Percentiles rank a stretch among this genome's conserved stretches.
phyloP scores from a whole-genome alignment of 164 flowering plant species.

The Litsea cubeba region DNA sequence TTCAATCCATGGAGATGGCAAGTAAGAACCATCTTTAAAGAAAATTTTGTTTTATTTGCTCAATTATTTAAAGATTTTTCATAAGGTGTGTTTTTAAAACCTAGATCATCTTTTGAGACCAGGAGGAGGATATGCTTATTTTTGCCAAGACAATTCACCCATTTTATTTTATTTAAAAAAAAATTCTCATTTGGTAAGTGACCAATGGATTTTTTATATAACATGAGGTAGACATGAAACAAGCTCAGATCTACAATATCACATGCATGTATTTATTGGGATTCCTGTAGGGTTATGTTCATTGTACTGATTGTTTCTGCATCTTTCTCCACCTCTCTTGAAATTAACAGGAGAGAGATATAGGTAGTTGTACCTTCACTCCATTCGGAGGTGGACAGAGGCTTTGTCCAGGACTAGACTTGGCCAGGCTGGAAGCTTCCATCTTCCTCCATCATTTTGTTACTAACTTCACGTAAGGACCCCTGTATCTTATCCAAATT shows the following conservation, averaged over 20 bases:
- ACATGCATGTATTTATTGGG: not conserved
- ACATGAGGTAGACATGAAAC: not conserved
- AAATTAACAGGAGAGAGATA: conserved; percentile 51
- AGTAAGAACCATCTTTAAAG: conserved; percentile 31
- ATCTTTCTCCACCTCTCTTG: not conserved
- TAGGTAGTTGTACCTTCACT: conserved; percentile 52
- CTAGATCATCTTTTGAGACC: no score
- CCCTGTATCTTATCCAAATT: not conserved
- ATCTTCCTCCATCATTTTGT: conserved; percentile 88
- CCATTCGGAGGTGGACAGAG: conserved; percentile 99
- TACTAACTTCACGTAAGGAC: conserved; percentile 64
- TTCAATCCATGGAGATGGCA: conserved; percentile 99
- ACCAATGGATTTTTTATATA: not conserved
- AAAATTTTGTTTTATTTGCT: not conserved
- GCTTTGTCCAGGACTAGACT: conserved; percentile 88
- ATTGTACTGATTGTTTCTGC: not conserved
- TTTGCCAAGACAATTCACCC: no score
- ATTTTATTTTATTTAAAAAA: no score
- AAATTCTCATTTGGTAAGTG: not conserved
- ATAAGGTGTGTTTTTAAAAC: no score
- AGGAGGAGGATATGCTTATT: no score
- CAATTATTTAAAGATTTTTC: no score
- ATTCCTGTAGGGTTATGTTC: not conserved
- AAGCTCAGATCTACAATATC: not conserved
- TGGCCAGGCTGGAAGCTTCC: conserved; percentile 90